Conservation (phyloP, 495 filamentous ascomycete genomes). For the Penicillium diatomitis region DNA sequence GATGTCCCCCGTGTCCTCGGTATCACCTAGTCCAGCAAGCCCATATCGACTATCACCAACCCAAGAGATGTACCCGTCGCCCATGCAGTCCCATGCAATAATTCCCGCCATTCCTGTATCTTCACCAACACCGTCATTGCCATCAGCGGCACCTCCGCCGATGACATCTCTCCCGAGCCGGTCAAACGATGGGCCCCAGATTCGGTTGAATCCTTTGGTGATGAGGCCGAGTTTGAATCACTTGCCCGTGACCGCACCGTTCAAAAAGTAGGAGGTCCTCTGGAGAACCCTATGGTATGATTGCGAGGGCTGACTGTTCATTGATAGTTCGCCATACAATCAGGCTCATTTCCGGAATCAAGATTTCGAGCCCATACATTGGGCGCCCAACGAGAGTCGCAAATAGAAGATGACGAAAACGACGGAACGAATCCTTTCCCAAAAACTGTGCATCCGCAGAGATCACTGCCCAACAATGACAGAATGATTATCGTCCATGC, state of each 20-base stretch:
- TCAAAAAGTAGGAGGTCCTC: conserved; percentile 31
- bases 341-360: conserved; percentile 75
- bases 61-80: conserved; percentile 32
- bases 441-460: neutral
- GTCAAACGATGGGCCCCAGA: conserved; percentile 34
- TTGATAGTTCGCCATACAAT: conserved; percentile 60
- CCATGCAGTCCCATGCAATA: conserved; percentile 22
- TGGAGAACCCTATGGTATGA: conserved; percentile 1
- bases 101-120: conserved; percentile 26
- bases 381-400: conserved; percentile 26
- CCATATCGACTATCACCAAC: conserved; percentile 36
- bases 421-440: neutral
- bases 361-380: conserved; percentile 66
- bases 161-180: conserved; percentile 30
- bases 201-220: conserved; percentile 39
- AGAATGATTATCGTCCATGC: no score
- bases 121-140: conserved; percentile 21
- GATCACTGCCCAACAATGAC: no score
- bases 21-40: conserved; percentile 38
- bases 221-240: conserved; percentile 40
- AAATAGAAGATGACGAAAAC: conserved; percentile 16
- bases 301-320: conserved; percentile 43
- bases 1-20: conserved; percentile 26
- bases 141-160: conserved; percentile 27
- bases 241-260: conserved; percentile 34